A percentile compares a stretch with the other conserved stretches of the same genome.
Conservation (phyloP, 306 rosid genomes). For the Citrullus mucosospermus region DNA sequence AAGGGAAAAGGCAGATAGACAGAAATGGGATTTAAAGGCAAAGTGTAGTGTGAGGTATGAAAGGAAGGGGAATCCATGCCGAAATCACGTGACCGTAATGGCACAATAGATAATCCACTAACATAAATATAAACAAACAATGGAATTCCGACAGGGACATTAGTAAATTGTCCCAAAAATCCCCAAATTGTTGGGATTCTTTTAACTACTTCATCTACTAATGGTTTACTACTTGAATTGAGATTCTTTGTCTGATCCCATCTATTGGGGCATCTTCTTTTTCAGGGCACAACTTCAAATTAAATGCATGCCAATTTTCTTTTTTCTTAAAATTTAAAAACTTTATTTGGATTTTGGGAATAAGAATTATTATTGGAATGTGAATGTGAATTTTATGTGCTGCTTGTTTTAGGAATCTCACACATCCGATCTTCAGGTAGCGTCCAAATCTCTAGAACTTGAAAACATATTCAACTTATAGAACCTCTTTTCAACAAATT, state of each 20-base stretch:
- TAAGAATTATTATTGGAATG: background rate
- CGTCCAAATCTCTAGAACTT: background rate
- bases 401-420: background rate
- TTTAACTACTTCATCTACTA: too few species aligned
- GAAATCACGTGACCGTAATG: constrained; percentile 2
- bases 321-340: too few species aligned
- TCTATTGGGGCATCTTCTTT: background rate
- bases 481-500: too few species aligned
- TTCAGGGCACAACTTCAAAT: background rate
- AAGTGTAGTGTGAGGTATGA: background rate
- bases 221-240: background rate
- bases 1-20: too few species aligned
- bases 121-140: background rate
- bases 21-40: background rate
- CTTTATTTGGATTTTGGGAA: background rate
- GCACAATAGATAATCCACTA: background rate
- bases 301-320: background rate
- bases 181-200: background rate
- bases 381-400: background rate
- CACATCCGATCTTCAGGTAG: background rate
- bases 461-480: background rate
- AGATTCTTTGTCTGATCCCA: background rate
- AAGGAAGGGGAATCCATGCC: background rate
- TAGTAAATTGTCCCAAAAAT: background rate
- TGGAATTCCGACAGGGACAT: background rate